Percentiles rank a stretch among this genome's conserved stretches.
Conservation (phyloP, 78 protist species). For the slime mould (Dictyostelium discoideum) region dicty_2.7 NC_007088.5:7891501-7892000, state of each 20-base stretch:
- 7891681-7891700: neutral
- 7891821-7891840: neutral
- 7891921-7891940: neutral
- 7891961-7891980: too few species aligned
- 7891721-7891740: neutral
- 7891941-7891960: too few species aligned
- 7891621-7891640: neutral
- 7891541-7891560: too few species aligned
- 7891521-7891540: too few species aligned
- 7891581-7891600: too few species aligned
- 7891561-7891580: too few species aligned
- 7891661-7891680: neutral
- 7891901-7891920: too few species aligned
- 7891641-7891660: neutral
- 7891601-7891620: neutral
- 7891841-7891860: too few species aligned
- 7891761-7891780: too few species aligned
- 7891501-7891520: conserved; percentile 36
- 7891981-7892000: neutral
- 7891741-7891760: neutral
- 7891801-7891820: too few species aligned
- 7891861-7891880: neutral
- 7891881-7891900: too few species aligned
- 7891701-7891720: neutral
- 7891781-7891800: too few species aligned